A percentile compares a stretch with the other conserved stretches of the same genome.
These are phyloP conservation scores for Trichoderma aggressivum DNA, from an alignment of 2,329 filamentous ascomycete genomes.

Conservation along the genomic window DNA sequence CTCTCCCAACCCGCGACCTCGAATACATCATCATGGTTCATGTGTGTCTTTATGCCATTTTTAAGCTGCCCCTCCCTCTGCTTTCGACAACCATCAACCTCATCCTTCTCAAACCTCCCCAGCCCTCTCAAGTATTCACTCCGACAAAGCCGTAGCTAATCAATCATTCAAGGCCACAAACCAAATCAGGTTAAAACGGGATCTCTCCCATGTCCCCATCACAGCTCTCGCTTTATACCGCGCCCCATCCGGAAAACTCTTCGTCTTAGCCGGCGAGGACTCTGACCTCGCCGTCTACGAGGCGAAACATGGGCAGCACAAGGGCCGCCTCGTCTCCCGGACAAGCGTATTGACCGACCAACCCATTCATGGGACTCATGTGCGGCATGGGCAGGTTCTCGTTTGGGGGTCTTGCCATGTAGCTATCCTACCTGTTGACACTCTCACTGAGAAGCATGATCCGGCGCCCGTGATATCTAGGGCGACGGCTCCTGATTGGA, in stretches of 20 bases:
- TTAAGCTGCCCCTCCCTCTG: slow-evolving; percentile 10
- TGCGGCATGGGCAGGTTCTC: slow-evolving; percentile 43
- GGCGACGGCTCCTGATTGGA: slow-evolving; percentile 66
- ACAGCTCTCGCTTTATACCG: slow-evolving; percentile 57
- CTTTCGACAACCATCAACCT: not conserved
- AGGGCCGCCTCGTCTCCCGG: slow-evolving; percentile 37
- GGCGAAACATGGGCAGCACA: slow-evolving; percentile 28
- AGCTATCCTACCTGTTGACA: slow-evolving; percentile 35
- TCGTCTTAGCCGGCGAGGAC: slow-evolving; percentile 60
- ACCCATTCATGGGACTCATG: slow-evolving; percentile 68
- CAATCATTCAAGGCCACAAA: not conserved
- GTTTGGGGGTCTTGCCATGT: slow-evolving; percentile 69
- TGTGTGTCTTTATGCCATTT: not conserved
- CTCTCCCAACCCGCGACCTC: too few relatives aligned
- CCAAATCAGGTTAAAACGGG: slow-evolving; percentile 28
- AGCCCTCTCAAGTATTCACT: not conserved
- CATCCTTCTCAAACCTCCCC: not conserved
- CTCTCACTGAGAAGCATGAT: slow-evolving; percentile 17
- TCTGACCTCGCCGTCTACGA: slow-evolving; percentile 55
- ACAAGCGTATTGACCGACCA: slow-evolving; percentile 62
- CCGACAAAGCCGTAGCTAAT: not conserved
- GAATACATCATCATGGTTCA: slow-evolving; percentile 1
- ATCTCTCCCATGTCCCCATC: slow-evolving; percentile 51
- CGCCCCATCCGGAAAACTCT: slow-evolving; percentile 29
- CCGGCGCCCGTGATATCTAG: slow-evolving; percentile 32